Base-by-base conservation (phyloP, 768 basidiomycete species). In the Lactarius tabidus region DNA sequence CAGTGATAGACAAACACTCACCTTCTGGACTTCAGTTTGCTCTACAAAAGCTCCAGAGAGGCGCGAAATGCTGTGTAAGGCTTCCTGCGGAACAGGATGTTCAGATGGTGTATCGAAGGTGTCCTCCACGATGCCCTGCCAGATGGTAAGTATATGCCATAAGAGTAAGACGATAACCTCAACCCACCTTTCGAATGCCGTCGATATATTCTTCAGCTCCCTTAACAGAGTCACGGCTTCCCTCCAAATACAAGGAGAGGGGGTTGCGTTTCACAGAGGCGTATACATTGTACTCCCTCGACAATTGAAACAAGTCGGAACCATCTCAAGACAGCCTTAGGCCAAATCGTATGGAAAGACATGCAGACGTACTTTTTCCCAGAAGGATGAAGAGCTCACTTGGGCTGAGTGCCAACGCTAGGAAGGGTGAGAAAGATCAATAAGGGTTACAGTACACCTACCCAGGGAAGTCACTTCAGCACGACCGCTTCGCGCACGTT, bases 11-110 rank as follows among this genome's bases (percentile, higher is more conserved):
- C 41, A 74, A 64, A 67, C 85, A 87, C 75, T 79, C 78, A 64
- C 82, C 81, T 60, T 77, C 75, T 54, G 57, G 48, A 73, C 69
- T 28, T 79, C 80, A 31, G 79, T 70, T 64, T 79, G 80, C 71
- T 89, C 86, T 6, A 85, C 73, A 67, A 86, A 85, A 5, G 86
- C 89, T 52, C 84, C 85, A 8, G 88, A 80, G 23, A 84, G 63
- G 59, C 87, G 85, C n/a, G 91, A 92, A 65, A 92, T 84, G 31
- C 79, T 80, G 65, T 85, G 84, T 26, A 87, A 69, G n/a, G 84
- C 67, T 60, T 83, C 81, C 12, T 75, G 70, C 1, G 74, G 75
- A 45, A 90, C 70, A n/a, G 76, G 73, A 52, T 70, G 71, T 31
- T 75, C 72, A 5, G 79, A 75, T 12, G 86, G 86, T 17, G 88